Percentiles rank a stretch among this genome's conserved stretches.
Conservation (phyloP, 345 rosid genomes). For the Toxicodendron radicans region DNA sequence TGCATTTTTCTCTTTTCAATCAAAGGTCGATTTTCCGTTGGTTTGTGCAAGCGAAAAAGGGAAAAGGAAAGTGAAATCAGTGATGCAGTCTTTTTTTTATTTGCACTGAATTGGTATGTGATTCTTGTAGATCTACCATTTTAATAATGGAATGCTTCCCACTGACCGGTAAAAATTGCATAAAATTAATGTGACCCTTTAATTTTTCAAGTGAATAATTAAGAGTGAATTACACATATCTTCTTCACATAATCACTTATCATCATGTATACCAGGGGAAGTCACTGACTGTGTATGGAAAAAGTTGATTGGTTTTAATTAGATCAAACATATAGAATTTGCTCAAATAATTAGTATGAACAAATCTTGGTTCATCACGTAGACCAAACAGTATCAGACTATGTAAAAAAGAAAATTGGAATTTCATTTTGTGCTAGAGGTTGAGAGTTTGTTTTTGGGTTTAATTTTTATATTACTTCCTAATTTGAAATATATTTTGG, state of each 20-base stretch:
- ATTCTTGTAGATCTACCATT: neutral
- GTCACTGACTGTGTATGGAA: too few species aligned
- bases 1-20: neutral
- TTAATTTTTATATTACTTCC: neutral
- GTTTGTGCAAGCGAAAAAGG: neutral
- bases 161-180: too few species aligned
- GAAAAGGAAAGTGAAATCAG: neutral
- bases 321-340: too few species aligned
- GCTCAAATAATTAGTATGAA: neutral
- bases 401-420: neutral
- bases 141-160: too few species aligned
- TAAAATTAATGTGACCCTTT: too few species aligned
- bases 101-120: neutral
- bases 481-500: neutral
- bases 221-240: neutral
- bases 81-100: neutral
- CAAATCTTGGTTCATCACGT: neutral
- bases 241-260: neutral
- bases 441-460: neutral
- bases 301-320: too few species aligned
- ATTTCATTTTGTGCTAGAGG: neutral
- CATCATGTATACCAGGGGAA: too few species aligned
- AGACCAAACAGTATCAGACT: neutral
- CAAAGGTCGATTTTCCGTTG: neutral
- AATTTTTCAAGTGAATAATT: too few species aligned